phyloP scores from a whole-genome alignment of 352 stramenopile species.

The Pythium dissotocum region DNA sequence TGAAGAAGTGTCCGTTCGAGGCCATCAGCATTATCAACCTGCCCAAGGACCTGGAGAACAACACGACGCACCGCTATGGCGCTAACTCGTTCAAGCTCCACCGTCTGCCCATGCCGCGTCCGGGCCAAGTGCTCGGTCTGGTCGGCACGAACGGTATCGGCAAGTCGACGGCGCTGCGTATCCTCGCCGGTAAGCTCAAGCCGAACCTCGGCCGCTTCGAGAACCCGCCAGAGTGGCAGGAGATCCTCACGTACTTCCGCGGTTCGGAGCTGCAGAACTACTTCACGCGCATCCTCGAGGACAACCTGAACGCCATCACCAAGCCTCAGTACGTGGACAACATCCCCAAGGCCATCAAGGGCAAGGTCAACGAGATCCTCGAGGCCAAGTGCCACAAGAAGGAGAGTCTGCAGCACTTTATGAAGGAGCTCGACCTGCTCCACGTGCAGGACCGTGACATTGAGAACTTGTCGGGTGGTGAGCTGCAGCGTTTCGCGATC shows the following conservation, averaged over 20 bases:
- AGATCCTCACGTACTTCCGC: constrained; percentile 99
- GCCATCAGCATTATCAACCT: constrained; percentile 99
- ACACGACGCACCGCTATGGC: constrained; percentile 99
- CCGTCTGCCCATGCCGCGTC: constrained; percentile 96
- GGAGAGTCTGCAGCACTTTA: constrained; percentile 79
- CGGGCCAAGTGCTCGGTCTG: constrained; percentile 97
- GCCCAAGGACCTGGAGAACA: constrained; percentile 97
- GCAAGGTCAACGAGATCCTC: constrained; percentile 94
- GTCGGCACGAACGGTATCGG: constrained; percentile 99
- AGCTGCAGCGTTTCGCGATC: constrained; percentile 99
- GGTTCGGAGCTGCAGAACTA: constrained; percentile 99
- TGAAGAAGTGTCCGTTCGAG: constrained; percentile 99
- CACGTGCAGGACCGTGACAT: constrained; percentile 98
- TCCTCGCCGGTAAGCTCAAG: constrained; percentile 99
- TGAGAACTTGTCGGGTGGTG: constrained; percentile 94
- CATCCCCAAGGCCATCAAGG: constrained; percentile 97
- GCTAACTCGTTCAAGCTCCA: constrained; percentile 99
- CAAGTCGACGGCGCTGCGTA: constrained; percentile 99
- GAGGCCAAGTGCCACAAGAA: constrained; percentile 92
- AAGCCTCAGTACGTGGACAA: constrained; percentile 99
- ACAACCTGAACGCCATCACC: constrained; percentile 99
- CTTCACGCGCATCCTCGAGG: constrained; percentile 98
- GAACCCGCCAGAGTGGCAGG: constrained; percentile 97
- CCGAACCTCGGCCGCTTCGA: constrained; percentile 98
- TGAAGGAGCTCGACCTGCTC: constrained; percentile 94